Evolutionary conservation across 805 yeast genomes (phyloP).

Genomic region (Candida coleopterorum): DNA sequence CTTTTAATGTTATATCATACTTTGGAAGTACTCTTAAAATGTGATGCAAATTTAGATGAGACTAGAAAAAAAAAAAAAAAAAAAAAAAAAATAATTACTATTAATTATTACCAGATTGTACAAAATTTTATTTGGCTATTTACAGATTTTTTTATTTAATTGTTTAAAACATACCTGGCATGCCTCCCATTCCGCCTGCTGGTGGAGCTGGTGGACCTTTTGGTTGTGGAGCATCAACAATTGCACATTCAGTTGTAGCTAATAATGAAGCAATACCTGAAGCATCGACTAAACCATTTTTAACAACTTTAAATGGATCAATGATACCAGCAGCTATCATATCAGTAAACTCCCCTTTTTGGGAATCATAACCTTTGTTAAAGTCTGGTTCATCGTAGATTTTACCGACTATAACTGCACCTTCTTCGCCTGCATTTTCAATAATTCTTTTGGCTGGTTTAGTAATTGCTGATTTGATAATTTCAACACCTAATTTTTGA

Average conservation of each 20-base stretch:
- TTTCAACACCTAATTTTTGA: slow-evolving; percentile 92
- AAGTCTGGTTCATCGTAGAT: slow-evolving; percentile 65
- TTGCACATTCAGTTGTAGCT: slow-evolving; percentile 98
- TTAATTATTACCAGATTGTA: too few species aligned
- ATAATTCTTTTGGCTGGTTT: slow-evolving; percentile 95
- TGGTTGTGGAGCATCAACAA: slow-evolving; percentile 92
- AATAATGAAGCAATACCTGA: slow-evolving; percentile 95
- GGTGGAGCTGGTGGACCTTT: slow-evolving; percentile 47
- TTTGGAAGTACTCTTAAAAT: background rate
- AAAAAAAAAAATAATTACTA: too few species aligned
- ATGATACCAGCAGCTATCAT: slow-evolving; percentile 97
- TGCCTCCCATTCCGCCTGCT: slow-evolving; percentile 43
- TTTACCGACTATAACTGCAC: slow-evolving; percentile 93
- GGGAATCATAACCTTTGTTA: slow-evolving; percentile 86
- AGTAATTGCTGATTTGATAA: slow-evolving; percentile 86
- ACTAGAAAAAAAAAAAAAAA: too few species aligned
- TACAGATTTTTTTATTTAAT: slow-evolving; percentile 2
- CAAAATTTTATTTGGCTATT: slow-evolving; percentile 3
- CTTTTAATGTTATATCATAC: slow-evolving; percentile 4
- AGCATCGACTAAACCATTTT: slow-evolving; percentile 93
- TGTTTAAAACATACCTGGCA: slow-evolving; percentile 27
- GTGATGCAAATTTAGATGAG: slow-evolving; percentile 1
- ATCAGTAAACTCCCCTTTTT: slow-evolving; percentile 90
- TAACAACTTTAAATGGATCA: slow-evolving; percentile 97
- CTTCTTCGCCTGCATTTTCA: slow-evolving; percentile 97